Conservation (phyloP, 257 asterid genomes). For the Petunia secreta region DNA sequence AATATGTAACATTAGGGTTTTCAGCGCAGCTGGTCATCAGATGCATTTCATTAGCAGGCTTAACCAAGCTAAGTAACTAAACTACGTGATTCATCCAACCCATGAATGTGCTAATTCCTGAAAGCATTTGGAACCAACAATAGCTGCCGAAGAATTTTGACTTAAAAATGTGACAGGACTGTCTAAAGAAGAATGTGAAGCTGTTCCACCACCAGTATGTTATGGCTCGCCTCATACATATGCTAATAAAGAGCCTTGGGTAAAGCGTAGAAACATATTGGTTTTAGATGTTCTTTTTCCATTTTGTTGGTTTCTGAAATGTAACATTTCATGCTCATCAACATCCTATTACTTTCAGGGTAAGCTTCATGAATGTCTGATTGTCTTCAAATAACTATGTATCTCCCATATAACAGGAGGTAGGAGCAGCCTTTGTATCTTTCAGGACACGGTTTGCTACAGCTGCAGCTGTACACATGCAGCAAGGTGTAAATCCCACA, state of each 20-base stretch:
- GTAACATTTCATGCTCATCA: constrained; percentile 1
- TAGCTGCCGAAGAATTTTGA: neutral
- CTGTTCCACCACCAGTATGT: neutral
- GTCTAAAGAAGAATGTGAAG: neutral
- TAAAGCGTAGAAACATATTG: neutral
- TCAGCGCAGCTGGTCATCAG: constrained; percentile 11
- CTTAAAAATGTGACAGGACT: neutral
- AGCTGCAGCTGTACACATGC: constrained; percentile 67
- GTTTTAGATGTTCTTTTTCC: neutral
- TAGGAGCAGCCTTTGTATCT: constrained; percentile 94
- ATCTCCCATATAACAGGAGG: constrained; percentile 54
- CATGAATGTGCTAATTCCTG: neutral
- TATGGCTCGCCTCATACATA: neutral
- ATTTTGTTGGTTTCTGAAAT: neutral
- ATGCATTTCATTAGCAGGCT: constrained; percentile 10
- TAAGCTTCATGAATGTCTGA: constrained; percentile 5
- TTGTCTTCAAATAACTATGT: constrained; percentile 20
- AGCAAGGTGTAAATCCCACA: constrained; percentile 83
- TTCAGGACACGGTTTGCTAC: constrained; percentile 86
- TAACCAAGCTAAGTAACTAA: neutral
- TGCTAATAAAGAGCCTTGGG: constrained; percentile 19
- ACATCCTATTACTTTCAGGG: neutral
- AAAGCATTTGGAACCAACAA: constrained; percentile 3
- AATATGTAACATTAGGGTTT: neutral
- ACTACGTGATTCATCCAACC: neutral